phyloP scores from a whole-genome alignment of 169 alveolate genomes.

The Plasmodium gonderi region DNA sequence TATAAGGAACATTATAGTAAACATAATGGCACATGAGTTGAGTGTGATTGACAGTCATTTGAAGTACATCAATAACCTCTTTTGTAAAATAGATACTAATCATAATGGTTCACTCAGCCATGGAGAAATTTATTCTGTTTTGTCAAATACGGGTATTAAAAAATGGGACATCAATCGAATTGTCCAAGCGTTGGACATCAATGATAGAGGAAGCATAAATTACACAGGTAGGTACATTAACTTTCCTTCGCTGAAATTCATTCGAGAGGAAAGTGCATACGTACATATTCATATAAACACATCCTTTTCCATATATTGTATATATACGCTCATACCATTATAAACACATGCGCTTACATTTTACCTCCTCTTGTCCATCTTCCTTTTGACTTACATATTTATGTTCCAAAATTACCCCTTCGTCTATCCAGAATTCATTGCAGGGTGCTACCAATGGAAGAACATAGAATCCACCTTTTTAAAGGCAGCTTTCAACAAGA shows the following conservation, averaged over 20 bases:
- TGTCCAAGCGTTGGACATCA: slow-evolving; percentile 66
- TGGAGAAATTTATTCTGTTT: slow-evolving; percentile 59
- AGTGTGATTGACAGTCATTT: slow-evolving; percentile 54
- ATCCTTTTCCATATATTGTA: not conserved
- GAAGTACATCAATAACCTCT: slow-evolving; percentile 56
- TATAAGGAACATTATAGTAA: slow-evolving; percentile 61
- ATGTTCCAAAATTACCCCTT: not conserved
- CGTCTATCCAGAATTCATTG: slow-evolving; percentile 44
- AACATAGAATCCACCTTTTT: slow-evolving; percentile 65
- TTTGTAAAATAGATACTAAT: slow-evolving; percentile 56
- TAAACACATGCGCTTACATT: not conserved
- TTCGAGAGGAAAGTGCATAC: not conserved
- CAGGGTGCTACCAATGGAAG: slow-evolving; percentile 75
- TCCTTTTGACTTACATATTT: not conserved
- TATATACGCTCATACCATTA: not conserved
- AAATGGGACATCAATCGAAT: slow-evolving; percentile 74
- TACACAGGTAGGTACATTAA: slow-evolving; percentile 32
- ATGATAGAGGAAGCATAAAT: slow-evolving; percentile 52
- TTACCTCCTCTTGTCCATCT: no score
- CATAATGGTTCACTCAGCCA: slow-evolving; percentile 73
- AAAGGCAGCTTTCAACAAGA: slow-evolving; percentile 74
- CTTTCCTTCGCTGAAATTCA: no score
- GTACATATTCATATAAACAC: not conserved
- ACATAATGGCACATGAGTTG: slow-evolving; percentile 73
- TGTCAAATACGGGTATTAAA: slow-evolving; percentile 63